These are phyloP conservation scores for Cryphonectria naterciae DNA, from an alignment of 2,329 filamentous ascomycete genomes.

Conservation along the genomic window DNA sequence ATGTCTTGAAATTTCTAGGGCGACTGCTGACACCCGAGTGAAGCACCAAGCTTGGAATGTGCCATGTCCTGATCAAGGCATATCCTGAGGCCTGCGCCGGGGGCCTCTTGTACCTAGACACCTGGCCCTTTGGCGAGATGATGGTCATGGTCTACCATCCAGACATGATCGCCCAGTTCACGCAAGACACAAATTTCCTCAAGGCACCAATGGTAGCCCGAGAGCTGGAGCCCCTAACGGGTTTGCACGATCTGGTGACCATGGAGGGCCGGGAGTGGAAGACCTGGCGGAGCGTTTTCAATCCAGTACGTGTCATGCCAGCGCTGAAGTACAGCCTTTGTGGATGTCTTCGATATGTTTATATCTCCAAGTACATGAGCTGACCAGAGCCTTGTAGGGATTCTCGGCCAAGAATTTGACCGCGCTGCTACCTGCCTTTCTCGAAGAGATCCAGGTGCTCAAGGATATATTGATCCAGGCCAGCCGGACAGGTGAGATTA, in stretches of 20 bases:
- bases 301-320: slow-evolving; percentile 12
- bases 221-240: slow-evolving; percentile 13
- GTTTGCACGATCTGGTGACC: slow-evolving; percentile 10
- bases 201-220: background rate
- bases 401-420: slow-evolving; percentile 40
- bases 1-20: background rate
- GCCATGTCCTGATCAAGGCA: slow-evolving; percentile 26
- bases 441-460: slow-evolving; percentile 28
- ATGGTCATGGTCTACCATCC: slow-evolving; percentile 44
- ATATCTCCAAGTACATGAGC: background rate
- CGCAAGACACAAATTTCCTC: slow-evolving; percentile 36
- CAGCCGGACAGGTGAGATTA: slow-evolving; percentile 8
- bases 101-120: slow-evolving; percentile 42
- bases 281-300: slow-evolving; percentile 24
- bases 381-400: background rate
- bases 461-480: slow-evolving; percentile 15
- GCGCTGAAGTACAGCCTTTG: background rate
- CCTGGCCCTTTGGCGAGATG: slow-evolving; percentile 42
- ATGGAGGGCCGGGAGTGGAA: slow-evolving; percentile 25
- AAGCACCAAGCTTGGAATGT: slow-evolving; percentile 10
- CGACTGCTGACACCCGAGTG: background rate
- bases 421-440: slow-evolving; percentile 37
- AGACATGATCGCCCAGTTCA: slow-evolving; percentile 43
- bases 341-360: background rate
- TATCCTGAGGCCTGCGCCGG: slow-evolving; percentile 37